These are phyloP conservation scores for Aspergillus cristatus DNA, from an alignment of 495 filamentous ascomycete species.

Conservation along the genomic window DNA sequence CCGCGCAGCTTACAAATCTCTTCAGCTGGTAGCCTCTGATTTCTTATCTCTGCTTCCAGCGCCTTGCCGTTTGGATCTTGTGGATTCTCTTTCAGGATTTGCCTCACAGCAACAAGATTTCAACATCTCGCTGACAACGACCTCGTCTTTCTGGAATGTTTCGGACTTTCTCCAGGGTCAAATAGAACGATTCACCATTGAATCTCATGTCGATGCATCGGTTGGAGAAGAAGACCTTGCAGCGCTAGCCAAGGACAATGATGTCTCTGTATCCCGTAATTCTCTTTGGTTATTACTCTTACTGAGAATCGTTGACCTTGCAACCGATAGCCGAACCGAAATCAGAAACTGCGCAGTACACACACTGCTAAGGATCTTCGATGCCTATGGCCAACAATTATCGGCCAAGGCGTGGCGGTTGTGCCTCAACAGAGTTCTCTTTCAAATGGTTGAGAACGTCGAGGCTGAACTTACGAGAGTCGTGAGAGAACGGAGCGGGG, in stretches of 20 bases:
- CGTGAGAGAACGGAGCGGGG: conserved; percentile 13
- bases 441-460: conserved; percentile 55
- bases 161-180: conserved; percentile 68
- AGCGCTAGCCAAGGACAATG: conserved; percentile 21
- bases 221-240: conserved; percentile 34
- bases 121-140: conserved; percentile 89
- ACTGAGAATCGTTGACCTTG: conserved; percentile 65
- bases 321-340: conserved; percentile 70
- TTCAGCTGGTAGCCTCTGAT: conserved; percentile 91
- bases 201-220: conserved; percentile 28
- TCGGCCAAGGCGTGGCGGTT: conserved; percentile 72
- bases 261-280: conserved; percentile 33
- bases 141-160: conserved; percentile 90
- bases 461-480: conserved; percentile 16
- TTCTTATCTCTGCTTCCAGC: conserved; percentile 75
- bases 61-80: conserved; percentile 67
- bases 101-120: conserved; percentile 81
- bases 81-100: conserved; percentile 84
- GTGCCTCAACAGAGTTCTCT: conserved; percentile 71
- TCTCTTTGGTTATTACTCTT: conserved; percentile 81
- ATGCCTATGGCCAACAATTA: conserved; percentile 77
- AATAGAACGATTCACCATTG: conserved; percentile 37
- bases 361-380: conserved; percentile 83
- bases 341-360: conserved; percentile 87
- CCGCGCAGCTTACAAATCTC: conserved; percentile 72